Evolutionary conservation across 2,329 filamentous ascomycete genomes (phyloP), one percentile per base, ranked within the genome.

Genomic region (Hymenoscyphus albidus): DNA sequence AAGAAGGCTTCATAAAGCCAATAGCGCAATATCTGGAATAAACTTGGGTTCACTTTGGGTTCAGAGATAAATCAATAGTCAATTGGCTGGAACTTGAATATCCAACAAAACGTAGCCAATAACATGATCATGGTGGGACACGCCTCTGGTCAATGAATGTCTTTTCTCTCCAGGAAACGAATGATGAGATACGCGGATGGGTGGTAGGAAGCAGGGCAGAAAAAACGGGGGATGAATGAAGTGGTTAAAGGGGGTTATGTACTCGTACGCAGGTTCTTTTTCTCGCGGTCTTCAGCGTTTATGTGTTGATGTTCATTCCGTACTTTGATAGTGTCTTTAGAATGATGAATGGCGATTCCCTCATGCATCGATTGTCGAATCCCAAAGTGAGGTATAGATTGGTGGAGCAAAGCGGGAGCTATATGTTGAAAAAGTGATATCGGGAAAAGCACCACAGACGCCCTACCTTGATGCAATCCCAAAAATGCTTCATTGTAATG

Each of bases 1-100:
- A 90, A 90, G 84, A 90, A 90, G 82, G 64, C 73, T 54, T 70
- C 72, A 48, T 74, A 72, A 70, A 69, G 51, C 13, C 39, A 18
- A 51, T 35, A 22, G 4, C 48, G 16, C 44, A 10, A 27, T 10
- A 39, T 55, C 56, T 56, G 42, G 31, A 51, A 54, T 51, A n/a
- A 51, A 10, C 22, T 51, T 51, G 44, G 44, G n/a, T 12, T 10
- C 9, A 61, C 44, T 61, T 44, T 35, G 12, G 31, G 32, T 42
- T 38, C n/a, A 57, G 18, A 57, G 60, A 35, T 35, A 56, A 32
- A 57, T 42, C n/a, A 38, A 40, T 56, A 57, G 32, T 31, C 54
- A 62, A 56, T n/a, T 31, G 35, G 40, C 44, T 12, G 58, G 40
- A 22, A 51, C 22, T 51, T n/a, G 42, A 51, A 51, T 51, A 51